Conservation (phyloP, 768 basidiomycete species). For the Phaffia australis region DNA sequence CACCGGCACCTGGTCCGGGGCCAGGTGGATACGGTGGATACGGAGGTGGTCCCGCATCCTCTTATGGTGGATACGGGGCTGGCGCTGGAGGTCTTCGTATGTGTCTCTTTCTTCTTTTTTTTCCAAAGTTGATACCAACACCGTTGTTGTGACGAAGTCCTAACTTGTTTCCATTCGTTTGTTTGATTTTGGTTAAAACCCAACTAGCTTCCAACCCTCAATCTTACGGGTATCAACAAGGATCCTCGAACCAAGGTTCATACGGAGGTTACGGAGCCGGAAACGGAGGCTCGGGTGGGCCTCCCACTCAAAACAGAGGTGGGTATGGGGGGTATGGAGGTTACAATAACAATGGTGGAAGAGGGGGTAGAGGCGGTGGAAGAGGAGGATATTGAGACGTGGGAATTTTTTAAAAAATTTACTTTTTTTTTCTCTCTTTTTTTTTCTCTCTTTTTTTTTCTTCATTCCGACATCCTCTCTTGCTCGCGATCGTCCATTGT, state of each 20-base stretch:
- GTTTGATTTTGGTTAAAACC: constrained; percentile 9
- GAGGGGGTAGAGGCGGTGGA: constrained; percentile 13
- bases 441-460: not conserved
- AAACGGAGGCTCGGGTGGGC: constrained; percentile 26
- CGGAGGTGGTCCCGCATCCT: constrained; percentile 6
- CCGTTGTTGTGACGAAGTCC: constrained; percentile 35
- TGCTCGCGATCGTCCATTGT: not conserved
- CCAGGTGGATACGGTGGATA: constrained; percentile 10
- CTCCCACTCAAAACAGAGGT: constrained; percentile 23
- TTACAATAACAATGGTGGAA: constrained; percentile 29
- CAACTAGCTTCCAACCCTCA: constrained; percentile 28
- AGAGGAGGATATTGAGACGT: not conserved
- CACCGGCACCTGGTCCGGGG: constrained; percentile 6
- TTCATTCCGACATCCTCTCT: too few species aligned
- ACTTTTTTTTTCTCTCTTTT: constrained; percentile 5
- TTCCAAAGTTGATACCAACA: constrained; percentile 29
- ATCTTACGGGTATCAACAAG: constrained; percentile 5
- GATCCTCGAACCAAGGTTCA: constrained; percentile 15
- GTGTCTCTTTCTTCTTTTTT: constrained; percentile 22
- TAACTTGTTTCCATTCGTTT: constrained; percentile 27
- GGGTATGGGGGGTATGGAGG: constrained; percentile 41
- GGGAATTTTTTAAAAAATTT: not conserved
- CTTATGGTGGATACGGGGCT: constrained; percentile 26
- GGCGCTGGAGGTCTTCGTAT: constrained; percentile 11
- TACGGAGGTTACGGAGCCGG: constrained; percentile 27